phyloP scores from a whole-genome alignment of 202 grass and related monocot genomes.

The Panicum virgatum region DNA sequence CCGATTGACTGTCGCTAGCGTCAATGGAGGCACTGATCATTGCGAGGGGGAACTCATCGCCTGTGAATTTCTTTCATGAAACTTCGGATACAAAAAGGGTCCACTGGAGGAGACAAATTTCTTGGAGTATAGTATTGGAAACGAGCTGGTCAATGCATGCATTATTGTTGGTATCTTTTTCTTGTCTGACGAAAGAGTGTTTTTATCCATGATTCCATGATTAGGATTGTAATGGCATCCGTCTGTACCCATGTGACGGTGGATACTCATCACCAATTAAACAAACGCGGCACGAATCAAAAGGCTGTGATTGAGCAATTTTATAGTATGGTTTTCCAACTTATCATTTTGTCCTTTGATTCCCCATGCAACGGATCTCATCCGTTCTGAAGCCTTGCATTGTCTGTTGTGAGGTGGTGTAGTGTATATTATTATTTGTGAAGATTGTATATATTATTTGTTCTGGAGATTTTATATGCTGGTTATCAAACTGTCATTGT shows the following conservation, averaged over 20 bases:
- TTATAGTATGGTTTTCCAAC: slow-evolving; percentile 51
- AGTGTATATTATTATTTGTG: slow-evolving; percentile 7
- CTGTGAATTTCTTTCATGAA: slow-evolving; percentile 11
- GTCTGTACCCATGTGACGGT: slow-evolving; percentile 50
- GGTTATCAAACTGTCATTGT: slow-evolving; percentile 37
- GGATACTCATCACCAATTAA: slow-evolving; percentile 42
- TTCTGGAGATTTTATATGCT: slow-evolving; percentile 17
- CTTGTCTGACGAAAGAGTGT: slow-evolving; percentile 32
- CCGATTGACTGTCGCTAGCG: slow-evolving; percentile 37
- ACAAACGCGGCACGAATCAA: slow-evolving; percentile 35
- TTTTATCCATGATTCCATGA: slow-evolving; percentile 51
- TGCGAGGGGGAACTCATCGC: not conserved
- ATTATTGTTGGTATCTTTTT: slow-evolving; percentile 44
- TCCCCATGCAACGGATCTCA: slow-evolving; percentile 51
- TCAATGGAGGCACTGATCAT: slow-evolving; percentile 45
- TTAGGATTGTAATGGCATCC: slow-evolving; percentile 53
- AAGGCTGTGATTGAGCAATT: slow-evolving; percentile 34
- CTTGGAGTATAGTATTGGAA: slow-evolving; percentile 29
- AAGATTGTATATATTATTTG: slow-evolving; percentile 12
- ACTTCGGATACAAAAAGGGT: not conserved
- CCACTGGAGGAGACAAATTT: slow-evolving; percentile 35
- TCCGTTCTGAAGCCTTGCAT: slow-evolving; percentile 51
- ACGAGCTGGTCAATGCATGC: slow-evolving; percentile 46
- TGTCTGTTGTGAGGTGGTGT: slow-evolving; percentile 39
- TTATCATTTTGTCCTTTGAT: slow-evolving; percentile 51